These are phyloP conservation scores for Akanthomyces dipterigenus DNA, from an alignment of 2,329 filamentous ascomycete genomes.

Conservation along the genomic window DNA sequence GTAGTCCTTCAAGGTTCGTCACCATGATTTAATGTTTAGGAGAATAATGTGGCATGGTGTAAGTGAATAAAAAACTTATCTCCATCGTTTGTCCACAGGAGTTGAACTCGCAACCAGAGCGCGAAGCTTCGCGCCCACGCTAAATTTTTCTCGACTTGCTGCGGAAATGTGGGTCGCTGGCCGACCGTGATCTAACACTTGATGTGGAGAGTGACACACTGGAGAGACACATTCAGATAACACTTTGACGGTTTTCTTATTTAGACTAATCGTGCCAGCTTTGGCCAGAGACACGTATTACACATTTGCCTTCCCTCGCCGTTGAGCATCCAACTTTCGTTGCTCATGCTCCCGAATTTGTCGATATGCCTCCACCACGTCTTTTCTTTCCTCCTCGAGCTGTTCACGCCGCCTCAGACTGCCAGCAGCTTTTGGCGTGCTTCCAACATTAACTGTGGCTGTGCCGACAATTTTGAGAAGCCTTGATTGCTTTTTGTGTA, in stretches of 20 bases:
- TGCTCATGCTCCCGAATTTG: constrained; percentile 32
- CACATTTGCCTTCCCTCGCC: background rate
- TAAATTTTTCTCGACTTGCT: background rate
- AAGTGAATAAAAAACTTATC: background rate
- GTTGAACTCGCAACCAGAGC: constrained; percentile 11
- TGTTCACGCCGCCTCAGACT: constrained; percentile 34
- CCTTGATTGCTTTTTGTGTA: constrained; percentile 43
- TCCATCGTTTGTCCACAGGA: background rate
- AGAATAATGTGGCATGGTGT: background rate
- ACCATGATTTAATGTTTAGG: constrained; percentile 22
- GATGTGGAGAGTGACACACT: background rate
- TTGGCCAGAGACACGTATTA: background rate
- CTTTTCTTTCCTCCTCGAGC: constrained; percentile 27
- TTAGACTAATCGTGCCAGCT: background rate
- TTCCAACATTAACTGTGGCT: constrained; percentile 29
- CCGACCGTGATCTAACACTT: too few species aligned
- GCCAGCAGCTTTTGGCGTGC: constrained; percentile 32
- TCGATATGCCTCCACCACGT: constrained; percentile 33
- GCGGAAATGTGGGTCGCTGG: background rate
- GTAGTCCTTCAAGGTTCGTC: constrained; percentile 32
- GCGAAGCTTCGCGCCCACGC: background rate
- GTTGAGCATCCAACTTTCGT: constrained; percentile 21
- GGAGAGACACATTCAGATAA: too few species aligned
- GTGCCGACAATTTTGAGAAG: constrained; percentile 27
- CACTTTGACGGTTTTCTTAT: too few species aligned